Conservation (phyloP, 177 flowering plant species). For the Vitis hybrid region DNA sequence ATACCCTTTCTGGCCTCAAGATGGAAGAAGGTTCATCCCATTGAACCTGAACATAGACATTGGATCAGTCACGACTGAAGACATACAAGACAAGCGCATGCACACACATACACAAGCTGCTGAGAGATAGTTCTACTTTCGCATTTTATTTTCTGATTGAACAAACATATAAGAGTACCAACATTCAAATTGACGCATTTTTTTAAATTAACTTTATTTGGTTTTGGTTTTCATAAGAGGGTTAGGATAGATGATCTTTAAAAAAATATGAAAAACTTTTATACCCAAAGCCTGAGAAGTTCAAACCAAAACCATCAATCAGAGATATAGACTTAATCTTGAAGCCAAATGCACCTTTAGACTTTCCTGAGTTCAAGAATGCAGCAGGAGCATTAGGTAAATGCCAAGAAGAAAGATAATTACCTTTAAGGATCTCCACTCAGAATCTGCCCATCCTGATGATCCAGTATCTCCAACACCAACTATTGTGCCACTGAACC, state of each 20-base stretch:
- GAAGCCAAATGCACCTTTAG: neutral
- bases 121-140: neutral
- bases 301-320: neutral
- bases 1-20: conserved; percentile 3
- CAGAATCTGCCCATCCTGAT: conserved; percentile 6
- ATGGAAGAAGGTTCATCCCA: conserved; percentile 6
- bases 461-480: neutral
- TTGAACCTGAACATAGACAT: neutral
- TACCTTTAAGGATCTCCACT: conserved; percentile 8
- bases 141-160: neutral
- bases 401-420: neutral
- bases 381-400: neutral
- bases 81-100: neutral
- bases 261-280: too few species aligned
- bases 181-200: too few species aligned
- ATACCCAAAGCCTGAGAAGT: too few species aligned
- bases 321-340: too few species aligned
- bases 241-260: too few species aligned
- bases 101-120: neutral
- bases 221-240: too few species aligned
- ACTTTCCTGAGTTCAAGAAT: neutral
- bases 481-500: conserved; percentile 1
- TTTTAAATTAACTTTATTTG: too few species aligned
- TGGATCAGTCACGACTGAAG: neutral
- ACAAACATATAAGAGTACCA: too few species aligned